These are phyloP conservation scores for Quercus cerris DNA, from an alignment of 306 rosid genomes.

Conservation along the genomic window DNA sequence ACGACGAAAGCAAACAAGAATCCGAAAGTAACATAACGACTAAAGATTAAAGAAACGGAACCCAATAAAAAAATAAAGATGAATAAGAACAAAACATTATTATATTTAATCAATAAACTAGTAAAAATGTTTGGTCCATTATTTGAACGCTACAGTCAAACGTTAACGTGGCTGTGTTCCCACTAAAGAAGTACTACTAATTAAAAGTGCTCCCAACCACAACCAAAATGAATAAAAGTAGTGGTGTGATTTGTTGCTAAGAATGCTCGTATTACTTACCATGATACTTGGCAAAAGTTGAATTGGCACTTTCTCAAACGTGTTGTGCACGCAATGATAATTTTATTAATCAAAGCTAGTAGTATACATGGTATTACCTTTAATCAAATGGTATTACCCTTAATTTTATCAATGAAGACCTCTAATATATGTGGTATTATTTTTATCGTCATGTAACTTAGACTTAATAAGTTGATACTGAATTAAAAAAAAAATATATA, in stretches of 20 bases:
- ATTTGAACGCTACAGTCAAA: constrained; percentile 30
- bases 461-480: too few relatives aligned
- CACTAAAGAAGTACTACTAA: neutral
- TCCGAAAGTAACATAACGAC: constrained; percentile 33
- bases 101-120: constrained; percentile 10
- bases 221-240: too few relatives aligned
- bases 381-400: too few relatives aligned
- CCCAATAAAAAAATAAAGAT: neutral
- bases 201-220: neutral
- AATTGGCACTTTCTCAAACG: accelerated
- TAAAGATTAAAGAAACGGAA: constrained; percentile 18
- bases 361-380: accelerated
- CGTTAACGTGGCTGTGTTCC: constrained; percentile 27
- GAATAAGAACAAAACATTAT: constrained; percentile 14
- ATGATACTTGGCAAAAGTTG: too few relatives aligned
- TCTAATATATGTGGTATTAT: accelerated
- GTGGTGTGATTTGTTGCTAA: too few relatives aligned
- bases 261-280: accelerated
- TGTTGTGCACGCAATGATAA: too few relatives aligned
- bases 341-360: accelerated
- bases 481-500: too few relatives aligned
- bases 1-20: constrained; percentile 38
- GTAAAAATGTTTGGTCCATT: constrained; percentile 10
- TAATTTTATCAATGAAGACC: too few relatives aligned
- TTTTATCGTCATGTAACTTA: too few relatives aligned